Percentiles rank a stretch among this genome's conserved stretches.
Conservation (phyloP, 257 asterid genomes). For the Plantago major region DNA sequence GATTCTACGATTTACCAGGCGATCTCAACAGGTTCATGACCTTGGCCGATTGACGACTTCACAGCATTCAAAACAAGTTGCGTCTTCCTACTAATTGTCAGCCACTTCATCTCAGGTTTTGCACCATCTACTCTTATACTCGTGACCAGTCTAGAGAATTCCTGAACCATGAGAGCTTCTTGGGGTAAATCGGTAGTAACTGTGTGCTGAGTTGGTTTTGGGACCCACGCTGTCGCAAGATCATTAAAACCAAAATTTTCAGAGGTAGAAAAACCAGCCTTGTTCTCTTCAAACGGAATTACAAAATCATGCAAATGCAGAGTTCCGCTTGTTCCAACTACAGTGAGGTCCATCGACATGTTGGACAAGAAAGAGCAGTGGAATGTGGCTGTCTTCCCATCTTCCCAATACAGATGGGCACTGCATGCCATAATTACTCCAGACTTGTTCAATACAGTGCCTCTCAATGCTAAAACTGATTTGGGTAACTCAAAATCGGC, state of each 20-base stretch:
- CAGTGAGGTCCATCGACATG: conserved; percentile 55
- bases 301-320: conserved; percentile 53
- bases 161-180: conserved; percentile 69
- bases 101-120: conserved; percentile 66
- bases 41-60: conserved; percentile 56
- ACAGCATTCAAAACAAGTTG: conserved; percentile 77
- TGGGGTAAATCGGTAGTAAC: conserved; percentile 59
- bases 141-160: conserved; percentile 47
- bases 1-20: conserved; percentile 13
- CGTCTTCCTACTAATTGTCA: conserved; percentile 54
- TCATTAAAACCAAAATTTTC: conserved; percentile 32
- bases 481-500: conserved; percentile 52
- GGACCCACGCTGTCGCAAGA: conserved; percentile 46
- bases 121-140: conserved; percentile 35
- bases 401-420: conserved; percentile 65
- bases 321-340: conserved; percentile 51
- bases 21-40: conserved; percentile 45
- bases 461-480: conserved; percentile 43
- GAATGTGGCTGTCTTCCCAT: conserved; percentile 57
- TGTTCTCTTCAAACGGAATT: conserved; percentile 49
- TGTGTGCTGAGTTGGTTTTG: conserved; percentile 41
- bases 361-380: conserved; percentile 64
- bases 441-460: conserved; percentile 39
- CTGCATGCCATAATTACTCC: conserved; percentile 64
- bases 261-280: conserved; percentile 37